Evolutionary conservation across 2,329 filamentous ascomycete genomes (phyloP).

Genomic region (Claviceps sorghi): DNA sequence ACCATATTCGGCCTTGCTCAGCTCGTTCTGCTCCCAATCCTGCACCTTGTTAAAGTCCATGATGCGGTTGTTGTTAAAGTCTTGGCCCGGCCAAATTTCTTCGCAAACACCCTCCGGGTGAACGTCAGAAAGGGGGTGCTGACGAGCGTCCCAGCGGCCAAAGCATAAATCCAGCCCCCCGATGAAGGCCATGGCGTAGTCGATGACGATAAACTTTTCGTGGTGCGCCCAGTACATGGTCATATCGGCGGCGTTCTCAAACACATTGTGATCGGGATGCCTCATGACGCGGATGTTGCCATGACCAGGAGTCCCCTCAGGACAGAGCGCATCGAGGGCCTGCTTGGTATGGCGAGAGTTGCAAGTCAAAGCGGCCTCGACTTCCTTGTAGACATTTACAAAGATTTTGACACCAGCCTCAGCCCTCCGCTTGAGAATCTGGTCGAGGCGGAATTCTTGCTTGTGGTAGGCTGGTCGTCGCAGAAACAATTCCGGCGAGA

Average conservation of each 20-base stretch:
- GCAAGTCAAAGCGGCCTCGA: slow-evolving; percentile 68
- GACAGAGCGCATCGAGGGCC: slow-evolving; percentile 63
- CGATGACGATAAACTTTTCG: slow-evolving; percentile 93
- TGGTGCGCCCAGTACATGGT: slow-evolving; percentile 98
- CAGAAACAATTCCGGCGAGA: slow-evolving; percentile 77
- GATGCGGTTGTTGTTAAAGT: slow-evolving; percentile 95
- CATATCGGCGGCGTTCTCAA: slow-evolving; percentile 90
- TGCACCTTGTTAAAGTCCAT: slow-evolving; percentile 88
- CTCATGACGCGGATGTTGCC: slow-evolving; percentile 83
- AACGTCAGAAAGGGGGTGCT: slow-evolving; percentile 74
- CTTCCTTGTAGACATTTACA: slow-evolving; percentile 83
- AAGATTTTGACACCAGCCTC: slow-evolving; percentile 92
- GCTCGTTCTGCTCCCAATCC: slow-evolving; percentile 85
- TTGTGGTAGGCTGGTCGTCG: slow-evolving; percentile 69
- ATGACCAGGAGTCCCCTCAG: slow-evolving; percentile 64
- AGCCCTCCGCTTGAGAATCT: slow-evolving; percentile 72
- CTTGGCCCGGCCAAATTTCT: slow-evolving; percentile 87
- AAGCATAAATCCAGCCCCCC: slow-evolving; percentile 93
- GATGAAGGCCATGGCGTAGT: slow-evolving; percentile 82
- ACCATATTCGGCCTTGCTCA: slow-evolving; percentile 80
- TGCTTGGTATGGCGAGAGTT: slow-evolving; percentile 91
- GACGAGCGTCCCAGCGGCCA: slow-evolving; percentile 78
- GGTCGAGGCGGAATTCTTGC: slow-evolving; percentile 77
- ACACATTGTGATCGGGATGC: slow-evolving; percentile 87
- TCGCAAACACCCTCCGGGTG: slow-evolving; percentile 70